These are phyloP conservation scores for Euphorbia tirucalli DNA, from an alignment of 345 rosid species.

Conservation along the genomic window DNA sequence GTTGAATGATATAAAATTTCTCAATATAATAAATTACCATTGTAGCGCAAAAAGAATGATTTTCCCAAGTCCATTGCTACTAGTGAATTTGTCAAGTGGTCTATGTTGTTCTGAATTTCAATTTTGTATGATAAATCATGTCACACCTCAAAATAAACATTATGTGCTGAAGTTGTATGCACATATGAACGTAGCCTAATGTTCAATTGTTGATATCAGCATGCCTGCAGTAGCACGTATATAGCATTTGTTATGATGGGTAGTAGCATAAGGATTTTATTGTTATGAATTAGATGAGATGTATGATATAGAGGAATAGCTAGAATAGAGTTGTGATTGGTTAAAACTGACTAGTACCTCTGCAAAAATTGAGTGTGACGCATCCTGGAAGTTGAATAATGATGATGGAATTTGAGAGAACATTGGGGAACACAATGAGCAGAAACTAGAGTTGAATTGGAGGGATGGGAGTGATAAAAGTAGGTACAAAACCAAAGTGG, in stretches of 20 bases:
- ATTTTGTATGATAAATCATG: too few relatives aligned
- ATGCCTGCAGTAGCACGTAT: too few relatives aligned
- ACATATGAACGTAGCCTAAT: too few relatives aligned
- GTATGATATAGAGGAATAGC: not conserved
- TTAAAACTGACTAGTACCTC: too few relatives aligned
- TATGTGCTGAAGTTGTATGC: too few relatives aligned
- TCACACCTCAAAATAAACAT: too few relatives aligned
- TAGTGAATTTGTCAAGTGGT: not conserved
- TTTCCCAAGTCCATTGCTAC: not conserved
- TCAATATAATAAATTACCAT: not conserved
- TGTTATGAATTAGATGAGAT: not conserved
- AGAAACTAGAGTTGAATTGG: conserved; percentile 4
- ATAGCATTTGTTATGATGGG: too few relatives aligned
- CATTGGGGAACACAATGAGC: not conserved
- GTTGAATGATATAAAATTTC: not conserved
- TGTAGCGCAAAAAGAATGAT: not conserved
- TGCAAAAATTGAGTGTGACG: not conserved
- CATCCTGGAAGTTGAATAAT: not conserved
- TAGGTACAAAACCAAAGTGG: not conserved
- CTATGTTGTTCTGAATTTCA: not conserved
- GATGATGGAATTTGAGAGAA: not conserved
- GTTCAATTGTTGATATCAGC: too few relatives aligned
- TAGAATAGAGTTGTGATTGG: not conserved
- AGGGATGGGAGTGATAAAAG: not conserved
- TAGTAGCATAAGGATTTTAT: too few relatives aligned